These are phyloP conservation scores for Ceratocystis destructans DNA, from an alignment of 2,329 filamentous ascomycete genomes.

Conservation along the genomic window DNA sequence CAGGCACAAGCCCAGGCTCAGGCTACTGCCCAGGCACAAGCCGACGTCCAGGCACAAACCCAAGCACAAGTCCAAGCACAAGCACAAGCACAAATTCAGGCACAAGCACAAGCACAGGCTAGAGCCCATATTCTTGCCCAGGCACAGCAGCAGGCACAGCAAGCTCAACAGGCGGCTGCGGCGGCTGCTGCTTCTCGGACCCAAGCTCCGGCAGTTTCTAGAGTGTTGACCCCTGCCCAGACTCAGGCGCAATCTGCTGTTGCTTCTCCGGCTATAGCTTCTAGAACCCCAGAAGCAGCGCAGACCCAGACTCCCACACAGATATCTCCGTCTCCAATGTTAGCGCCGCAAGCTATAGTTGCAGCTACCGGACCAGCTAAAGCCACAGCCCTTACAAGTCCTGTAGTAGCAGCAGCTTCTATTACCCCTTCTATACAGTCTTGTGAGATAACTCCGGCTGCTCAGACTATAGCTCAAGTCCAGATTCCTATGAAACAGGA, in stretches of 20 bases:
- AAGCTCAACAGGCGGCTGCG: slow-evolving; percentile 21
- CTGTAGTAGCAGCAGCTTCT: neutral
- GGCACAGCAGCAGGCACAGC: slow-evolving; percentile 20
- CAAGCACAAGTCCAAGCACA: slow-evolving; percentile 5
- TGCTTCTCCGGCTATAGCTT: neutral
- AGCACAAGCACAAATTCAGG: slow-evolving; percentile 9
- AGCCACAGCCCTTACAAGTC: neutral
- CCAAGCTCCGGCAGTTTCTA: slow-evolving; percentile 5
- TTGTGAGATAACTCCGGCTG: neutral
- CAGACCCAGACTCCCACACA: neutral
- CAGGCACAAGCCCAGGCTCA: slow-evolving; percentile 18
- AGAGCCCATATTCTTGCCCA: slow-evolving; percentile 8
- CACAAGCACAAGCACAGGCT: slow-evolving; percentile 21
- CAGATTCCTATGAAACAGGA: neutral
- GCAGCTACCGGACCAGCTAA: neutral
- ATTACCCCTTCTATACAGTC: neutral
- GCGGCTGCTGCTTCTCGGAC: slow-evolving; percentile 13
- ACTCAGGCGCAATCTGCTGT: neutral
- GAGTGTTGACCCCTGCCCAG: neutral
- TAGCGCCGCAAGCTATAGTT: neutral
- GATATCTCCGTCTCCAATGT: neutral
- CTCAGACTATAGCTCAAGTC: neutral
- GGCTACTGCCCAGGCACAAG: slow-evolving; percentile 9
- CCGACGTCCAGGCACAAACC: slow-evolving; percentile 6
- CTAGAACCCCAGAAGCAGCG: neutral